These are phyloP conservation scores for Rhodotorula kratochvilovae DNA, from an alignment of 768 basidiomycete species.

Conservation along the genomic window DNA sequence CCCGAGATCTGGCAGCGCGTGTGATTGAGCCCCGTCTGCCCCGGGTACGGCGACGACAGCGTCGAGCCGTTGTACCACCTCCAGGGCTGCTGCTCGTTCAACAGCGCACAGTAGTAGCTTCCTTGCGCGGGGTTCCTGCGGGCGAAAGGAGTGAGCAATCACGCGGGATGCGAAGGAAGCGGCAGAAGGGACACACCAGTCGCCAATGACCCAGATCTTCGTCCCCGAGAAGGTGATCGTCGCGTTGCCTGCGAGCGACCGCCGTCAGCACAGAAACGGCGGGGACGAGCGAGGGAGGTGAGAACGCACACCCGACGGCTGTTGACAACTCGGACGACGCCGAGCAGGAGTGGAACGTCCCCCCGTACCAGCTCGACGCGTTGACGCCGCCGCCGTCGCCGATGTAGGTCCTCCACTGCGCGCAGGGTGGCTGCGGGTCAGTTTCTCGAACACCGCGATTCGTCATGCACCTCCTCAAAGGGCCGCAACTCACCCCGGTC, in stretches of 20 bases:
- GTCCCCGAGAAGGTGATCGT: conserved; percentile 12
- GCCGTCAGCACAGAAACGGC: not conserved
- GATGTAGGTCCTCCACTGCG: not conserved
- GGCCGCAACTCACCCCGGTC: not conserved
- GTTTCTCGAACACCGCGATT: no score
- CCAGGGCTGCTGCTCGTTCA: not conserved
- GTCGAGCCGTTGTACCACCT: conserved; percentile 13
- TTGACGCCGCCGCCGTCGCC: not conserved
- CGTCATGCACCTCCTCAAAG: no score
- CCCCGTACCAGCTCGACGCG: conserved; percentile 4
- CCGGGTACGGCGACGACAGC: not conserved
- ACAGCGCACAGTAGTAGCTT: conserved; percentile 7
- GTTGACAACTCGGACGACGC: not conserved
- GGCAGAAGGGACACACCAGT: not conserved
- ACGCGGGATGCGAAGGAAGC: no score
- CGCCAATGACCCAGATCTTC: not conserved
- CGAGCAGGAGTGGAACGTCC: conserved; percentile 8
- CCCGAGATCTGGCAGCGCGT: conserved; percentile 14
- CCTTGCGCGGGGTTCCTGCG: not conserved
- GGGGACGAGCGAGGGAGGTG: not conserved
- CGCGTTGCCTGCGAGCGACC: not conserved
- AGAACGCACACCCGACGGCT: not conserved
- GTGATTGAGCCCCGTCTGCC: not conserved
- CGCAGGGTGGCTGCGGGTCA: no score
- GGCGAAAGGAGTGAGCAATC: not conserved